phyloP scores from a whole-genome alignment of 1,284 basidiomycete genomes.

The Paramarasmius palmivorus region DNA sequence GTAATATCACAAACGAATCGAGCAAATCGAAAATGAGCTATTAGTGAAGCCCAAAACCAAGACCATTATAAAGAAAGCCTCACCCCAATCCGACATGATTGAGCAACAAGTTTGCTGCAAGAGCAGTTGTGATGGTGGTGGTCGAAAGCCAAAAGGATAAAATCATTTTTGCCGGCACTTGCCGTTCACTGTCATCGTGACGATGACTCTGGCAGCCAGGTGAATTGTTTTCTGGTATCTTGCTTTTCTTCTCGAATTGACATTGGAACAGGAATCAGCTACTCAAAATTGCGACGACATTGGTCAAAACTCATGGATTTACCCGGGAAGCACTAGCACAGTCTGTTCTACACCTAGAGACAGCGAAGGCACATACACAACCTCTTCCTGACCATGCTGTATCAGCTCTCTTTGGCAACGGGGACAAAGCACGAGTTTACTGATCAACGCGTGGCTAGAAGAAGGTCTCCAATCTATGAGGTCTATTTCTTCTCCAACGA shows the following conservation, averaged over 20 bases:
- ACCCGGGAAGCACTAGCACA: constrained; percentile 67
- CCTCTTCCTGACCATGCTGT: constrained; percentile 71
- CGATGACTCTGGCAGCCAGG: too few relatives aligned
- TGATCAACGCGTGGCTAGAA: constrained; percentile 72
- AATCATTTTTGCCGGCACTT: background rate
- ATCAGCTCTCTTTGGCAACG: constrained; percentile 72
- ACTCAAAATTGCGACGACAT: constrained; percentile 60
- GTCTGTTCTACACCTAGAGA: constrained; percentile 55
- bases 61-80: background rate
- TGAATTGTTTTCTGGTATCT: background rate
- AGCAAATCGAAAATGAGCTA: background rate
- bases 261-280: constrained; percentile 34
- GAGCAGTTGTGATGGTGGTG: background rate
- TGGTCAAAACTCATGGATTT: constrained; percentile 68
- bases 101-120: background rate
- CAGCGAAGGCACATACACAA: constrained; percentile 37
- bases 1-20: background rate
- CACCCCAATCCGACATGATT: constrained; percentile 35
- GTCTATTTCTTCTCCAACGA: constrained; percentile 23
- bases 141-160: background rate
- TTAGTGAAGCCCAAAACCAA: background rate
- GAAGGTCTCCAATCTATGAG: constrained; percentile 60
- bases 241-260: background rate
- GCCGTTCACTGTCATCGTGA: background rate
- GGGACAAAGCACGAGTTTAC: constrained; percentile 58